Evolutionary conservation across 2,329 filamentous ascomycete genomes (phyloP).

Genomic region (Penicillium sp.): DNA sequence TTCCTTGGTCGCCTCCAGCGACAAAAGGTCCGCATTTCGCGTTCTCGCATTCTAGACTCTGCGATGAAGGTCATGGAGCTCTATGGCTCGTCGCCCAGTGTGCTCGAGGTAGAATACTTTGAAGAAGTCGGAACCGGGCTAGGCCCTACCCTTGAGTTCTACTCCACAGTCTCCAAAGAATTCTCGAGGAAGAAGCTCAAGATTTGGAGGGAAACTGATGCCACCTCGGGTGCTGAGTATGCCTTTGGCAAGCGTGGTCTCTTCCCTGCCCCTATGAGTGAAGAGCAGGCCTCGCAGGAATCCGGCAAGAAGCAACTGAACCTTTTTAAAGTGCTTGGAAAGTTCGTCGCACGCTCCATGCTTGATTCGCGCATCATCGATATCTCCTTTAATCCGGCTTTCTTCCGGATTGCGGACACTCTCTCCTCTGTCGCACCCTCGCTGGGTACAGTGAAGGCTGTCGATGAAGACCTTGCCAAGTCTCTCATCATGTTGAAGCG

Average conservation of each 20-base stretch:
- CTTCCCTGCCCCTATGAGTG: constrained; percentile 88
- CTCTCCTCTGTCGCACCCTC: constrained; percentile 73
- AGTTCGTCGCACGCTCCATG: constrained; percentile 97
- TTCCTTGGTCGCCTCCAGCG: constrained; percentile 90
- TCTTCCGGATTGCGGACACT: constrained; percentile 88
- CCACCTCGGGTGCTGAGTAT: constrained; percentile 71
- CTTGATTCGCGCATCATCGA: constrained; percentile 97
- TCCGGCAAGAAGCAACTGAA: constrained; percentile 86
- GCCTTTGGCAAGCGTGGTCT: constrained; percentile 82
- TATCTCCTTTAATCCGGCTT: constrained; percentile 93
- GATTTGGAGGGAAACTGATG: constrained; percentile 92
- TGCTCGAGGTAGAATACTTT: constrained; percentile 97
- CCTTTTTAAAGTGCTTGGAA: constrained; percentile 89
- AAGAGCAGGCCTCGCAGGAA: constrained; percentile 71
- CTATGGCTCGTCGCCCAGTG: constrained; percentile 94
- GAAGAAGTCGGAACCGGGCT: constrained; percentile 97
- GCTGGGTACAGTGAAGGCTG: constrained; percentile 83
- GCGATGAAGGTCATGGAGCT: constrained; percentile 98
- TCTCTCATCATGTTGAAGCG: constrained; percentile 86
- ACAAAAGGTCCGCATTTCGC: constrained; percentile 96
- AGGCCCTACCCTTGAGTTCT: constrained; percentile 95
- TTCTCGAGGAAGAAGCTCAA: constrained; percentile 97
- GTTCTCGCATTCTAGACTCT: constrained; percentile 92
- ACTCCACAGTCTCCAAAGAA: constrained; percentile 94
- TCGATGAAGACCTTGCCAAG: constrained; percentile 82